Conservation (phyloP, 306 rosid genomes). For the Abrus pulchellus region DNA sequence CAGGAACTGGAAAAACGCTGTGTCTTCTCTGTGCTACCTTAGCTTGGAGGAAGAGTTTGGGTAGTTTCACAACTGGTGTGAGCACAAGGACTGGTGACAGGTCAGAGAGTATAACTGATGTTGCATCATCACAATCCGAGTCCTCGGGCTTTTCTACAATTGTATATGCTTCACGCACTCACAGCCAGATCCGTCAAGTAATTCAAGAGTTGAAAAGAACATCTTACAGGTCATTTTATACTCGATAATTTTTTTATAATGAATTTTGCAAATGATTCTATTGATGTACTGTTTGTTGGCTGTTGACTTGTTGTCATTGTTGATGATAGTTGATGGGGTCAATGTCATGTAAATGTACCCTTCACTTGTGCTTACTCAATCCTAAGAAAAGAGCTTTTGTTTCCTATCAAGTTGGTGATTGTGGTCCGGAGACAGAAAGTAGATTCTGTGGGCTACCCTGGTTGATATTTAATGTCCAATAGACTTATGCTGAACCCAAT, state of each 20-base stretch:
- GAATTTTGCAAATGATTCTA: constrained; percentile 30
- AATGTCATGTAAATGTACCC: constrained; percentile 11
- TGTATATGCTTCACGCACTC: constrained; percentile 89
- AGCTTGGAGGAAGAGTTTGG: constrained; percentile 96
- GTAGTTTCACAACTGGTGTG: constrained; percentile 73
- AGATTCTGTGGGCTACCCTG: constrained; percentile 27
- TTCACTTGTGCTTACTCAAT: constrained; percentile 1
- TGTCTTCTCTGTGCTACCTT: constrained; percentile 96
- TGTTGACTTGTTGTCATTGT: constrained; percentile 22
- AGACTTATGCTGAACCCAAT: constrained; percentile 1
- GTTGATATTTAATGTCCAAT: constrained; percentile 34
- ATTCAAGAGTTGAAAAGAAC: constrained; percentile 87
- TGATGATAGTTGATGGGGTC: constrained; percentile 2
- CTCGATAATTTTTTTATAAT: not conserved
- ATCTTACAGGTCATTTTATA: constrained; percentile 75
- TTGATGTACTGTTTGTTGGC: constrained; percentile 6
- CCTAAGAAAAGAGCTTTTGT: not conserved
- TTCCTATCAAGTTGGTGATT: constrained; percentile 24
- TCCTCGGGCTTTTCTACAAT: constrained; percentile 66
- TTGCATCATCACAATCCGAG: constrained; percentile 56
- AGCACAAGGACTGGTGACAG: constrained; percentile 53
- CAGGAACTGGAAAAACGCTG: constrained; percentile 95
- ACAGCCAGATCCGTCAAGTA: constrained; percentile 98
- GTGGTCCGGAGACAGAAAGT: constrained; percentile 21
- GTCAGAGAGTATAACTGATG: constrained; percentile 49